Evolutionary conservation across 1,284 basidiomycete genomes (phyloP).

Genomic region (Irpex lacteus): DNA sequence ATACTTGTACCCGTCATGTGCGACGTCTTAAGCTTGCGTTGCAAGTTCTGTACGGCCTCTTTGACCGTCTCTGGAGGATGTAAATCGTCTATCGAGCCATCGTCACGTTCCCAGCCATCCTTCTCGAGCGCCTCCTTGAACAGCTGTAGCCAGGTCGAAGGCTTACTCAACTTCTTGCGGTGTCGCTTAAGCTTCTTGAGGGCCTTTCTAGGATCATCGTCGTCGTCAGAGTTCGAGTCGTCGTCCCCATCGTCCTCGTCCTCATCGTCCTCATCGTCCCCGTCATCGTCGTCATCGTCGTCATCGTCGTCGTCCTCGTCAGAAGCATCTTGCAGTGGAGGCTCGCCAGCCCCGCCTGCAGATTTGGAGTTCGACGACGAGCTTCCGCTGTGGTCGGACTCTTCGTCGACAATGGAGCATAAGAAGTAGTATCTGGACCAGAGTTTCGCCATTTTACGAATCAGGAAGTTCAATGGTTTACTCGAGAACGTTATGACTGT

Average conservation of each 20-base stretch:
- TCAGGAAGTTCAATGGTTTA: not conserved
- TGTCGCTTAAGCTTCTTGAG: too few relatives aligned
- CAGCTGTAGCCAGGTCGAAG: not conserved
- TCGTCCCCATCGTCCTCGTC: too few relatives aligned
- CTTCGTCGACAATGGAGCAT: too few relatives aligned
- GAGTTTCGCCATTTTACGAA: not conserved
- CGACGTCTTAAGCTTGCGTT: not conserved
- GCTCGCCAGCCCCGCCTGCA: too few relatives aligned
- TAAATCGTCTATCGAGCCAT: not conserved
- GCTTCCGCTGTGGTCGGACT: too few relatives aligned
- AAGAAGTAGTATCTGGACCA: not conserved
- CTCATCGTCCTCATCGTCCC: too few relatives aligned
- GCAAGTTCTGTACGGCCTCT: not conserved
- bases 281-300: too few relatives aligned
- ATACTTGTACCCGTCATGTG: not conserved
- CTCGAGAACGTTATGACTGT: not conserved
- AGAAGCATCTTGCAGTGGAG: too few relatives aligned
- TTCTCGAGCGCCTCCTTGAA: not conserved
- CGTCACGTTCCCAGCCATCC: not conserved
- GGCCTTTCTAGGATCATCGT: too few relatives aligned
- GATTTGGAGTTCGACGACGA: too few relatives aligned
- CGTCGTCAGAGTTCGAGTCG: too few relatives aligned
- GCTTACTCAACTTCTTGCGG: not conserved
- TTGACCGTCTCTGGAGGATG: not conserved
- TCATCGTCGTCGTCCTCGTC: too few relatives aligned